Base-by-base conservation (phyloP, 2,329 filamentous ascomycete genomes). In the Tolypocladium cylindrosporum region DNA sequence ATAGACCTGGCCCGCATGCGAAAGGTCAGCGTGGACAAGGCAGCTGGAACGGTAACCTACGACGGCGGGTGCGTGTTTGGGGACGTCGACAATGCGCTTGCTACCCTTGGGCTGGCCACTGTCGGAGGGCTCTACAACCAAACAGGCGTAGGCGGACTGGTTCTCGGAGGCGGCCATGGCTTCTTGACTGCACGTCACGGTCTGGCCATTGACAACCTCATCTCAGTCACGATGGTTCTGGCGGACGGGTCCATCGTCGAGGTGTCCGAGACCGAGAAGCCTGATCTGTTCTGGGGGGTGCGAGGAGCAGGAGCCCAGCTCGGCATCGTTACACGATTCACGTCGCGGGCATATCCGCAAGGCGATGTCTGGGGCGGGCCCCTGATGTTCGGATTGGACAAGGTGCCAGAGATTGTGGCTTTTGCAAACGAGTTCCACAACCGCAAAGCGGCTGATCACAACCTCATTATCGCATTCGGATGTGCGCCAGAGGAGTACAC, bases 111-210 rank as follows among this genome's bases (percentile, higher is more conserved):
- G 0, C 74, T 86, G 3, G 83, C 82, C 2, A 82, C 82, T 1
- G 80, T 85, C 0, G 83, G 83, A 11, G 84, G 84, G 3, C 85
- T 83, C 0, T 81, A 86, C 19, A 81, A 81, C 51, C 80, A 86
- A 61, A 86, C 83, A 1, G 84, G 84, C 8, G 79, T 87, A 7
- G 83, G 81, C 2, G 84, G 81, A 0, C 71, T 86, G 16, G 77
- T 79, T 0, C 66, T 85, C 1, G 81, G 81, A 1, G 83, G 83
- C 34, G 83, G 83, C 1, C 83, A 82, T 63, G 82, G 84, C 1
- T 78, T 79, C 68, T 69, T 87, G n/a, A 78, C 75, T 34, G 79
- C 80, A 0, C 70, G 72, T 36, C 72, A 82, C 56, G 85, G 85
- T 0, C 72, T 86, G 14, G 63, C 72, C 7, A 67, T 75, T 14